Evolutionary conservation across 1,139 yeast species (phyloP).

Genomic region (Pichia sp.): DNA sequence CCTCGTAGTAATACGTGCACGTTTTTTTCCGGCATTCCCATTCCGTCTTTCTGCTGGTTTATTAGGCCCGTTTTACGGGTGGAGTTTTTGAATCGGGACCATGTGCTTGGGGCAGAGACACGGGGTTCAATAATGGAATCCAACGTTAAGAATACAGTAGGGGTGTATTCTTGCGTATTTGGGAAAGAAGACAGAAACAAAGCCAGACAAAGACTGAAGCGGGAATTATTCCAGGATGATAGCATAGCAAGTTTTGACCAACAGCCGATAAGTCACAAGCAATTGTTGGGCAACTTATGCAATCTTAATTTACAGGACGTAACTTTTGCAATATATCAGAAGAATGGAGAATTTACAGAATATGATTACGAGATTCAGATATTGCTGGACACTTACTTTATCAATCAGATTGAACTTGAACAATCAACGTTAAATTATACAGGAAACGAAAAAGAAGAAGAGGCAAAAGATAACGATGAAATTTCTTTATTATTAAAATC

Average conservation of each 20-base stretch:
- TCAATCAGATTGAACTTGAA: slow-evolving; percentile 4
- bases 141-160: neutral
- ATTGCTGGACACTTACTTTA: slow-evolving; percentile 9
- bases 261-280: slow-evolving; percentile 5
- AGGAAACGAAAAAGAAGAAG: neutral
- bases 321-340: slow-evolving; percentile 6
- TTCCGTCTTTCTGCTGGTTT: no score
- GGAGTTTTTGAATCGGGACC: no score
- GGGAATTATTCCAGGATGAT: slow-evolving; percentile 3
- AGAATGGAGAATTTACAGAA: neutral
- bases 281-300: slow-evolving; percentile 8
- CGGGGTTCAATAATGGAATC: neutral
- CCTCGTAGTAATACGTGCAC: no score
- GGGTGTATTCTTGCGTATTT: slow-evolving; percentile 8
- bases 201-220: slow-evolving; percentile 1
- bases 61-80: no score
- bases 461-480: neutral
- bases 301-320: slow-evolving; percentile 3
- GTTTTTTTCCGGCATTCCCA: no score
- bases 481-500: neutral
- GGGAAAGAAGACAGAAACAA: slow-evolving; percentile 5
- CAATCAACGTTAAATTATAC: neutral
- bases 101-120: neutral
- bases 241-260: neutral
- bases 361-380: slow-evolving; percentile 8